Percentiles rank a stretch among this genome's conserved stretches.
These are phyloP conservation scores for Komagataella pastoris DNA, from an alignment of 805 yeast species.

Conservation along the genomic window DNA sequence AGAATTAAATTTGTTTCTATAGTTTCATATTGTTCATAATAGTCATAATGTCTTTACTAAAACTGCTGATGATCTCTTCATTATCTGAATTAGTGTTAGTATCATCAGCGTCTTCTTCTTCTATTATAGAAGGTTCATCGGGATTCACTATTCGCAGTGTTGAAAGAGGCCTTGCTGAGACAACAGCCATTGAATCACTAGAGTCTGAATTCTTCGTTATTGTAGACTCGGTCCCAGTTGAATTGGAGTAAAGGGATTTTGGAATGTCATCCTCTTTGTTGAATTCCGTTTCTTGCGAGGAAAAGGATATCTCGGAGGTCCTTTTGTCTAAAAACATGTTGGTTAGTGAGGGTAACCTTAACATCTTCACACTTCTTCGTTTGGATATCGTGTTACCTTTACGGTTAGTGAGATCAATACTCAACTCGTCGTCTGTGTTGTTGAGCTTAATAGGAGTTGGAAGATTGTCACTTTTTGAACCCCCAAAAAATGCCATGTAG, in stretches of 20 bases:
- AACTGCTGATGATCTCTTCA: neutral
- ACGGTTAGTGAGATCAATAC: neutral
- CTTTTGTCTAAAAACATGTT: neutral
- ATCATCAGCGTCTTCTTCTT: neutral
- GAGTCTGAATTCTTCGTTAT: neutral
- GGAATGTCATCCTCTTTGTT: neutral
- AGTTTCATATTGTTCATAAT: neutral
- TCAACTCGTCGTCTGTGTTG: neutral
- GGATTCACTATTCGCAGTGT: neutral
- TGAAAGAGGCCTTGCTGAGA: neutral
- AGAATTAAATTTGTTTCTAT: neutral
- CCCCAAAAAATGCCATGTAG: constrained; percentile 15
- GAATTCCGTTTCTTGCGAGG: neutral
- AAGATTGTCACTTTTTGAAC: neutral
- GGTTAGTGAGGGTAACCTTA: neutral
- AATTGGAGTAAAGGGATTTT: neutral
- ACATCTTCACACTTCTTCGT: neutral
- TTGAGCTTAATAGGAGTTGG: neutral
- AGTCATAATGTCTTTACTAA: neutral
- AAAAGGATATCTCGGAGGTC: neutral
- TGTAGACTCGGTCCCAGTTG: neutral
- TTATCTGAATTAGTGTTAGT: neutral
- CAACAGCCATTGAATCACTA: neutral
- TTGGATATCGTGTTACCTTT: neutral
- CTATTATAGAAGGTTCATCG: neutral